Percentiles rank a stretch among this genome's conserved stretches.
Evolutionary conservation across 352 stramenopile species (phyloP).

Genomic region (Elongisporangium undulatum): DNA sequence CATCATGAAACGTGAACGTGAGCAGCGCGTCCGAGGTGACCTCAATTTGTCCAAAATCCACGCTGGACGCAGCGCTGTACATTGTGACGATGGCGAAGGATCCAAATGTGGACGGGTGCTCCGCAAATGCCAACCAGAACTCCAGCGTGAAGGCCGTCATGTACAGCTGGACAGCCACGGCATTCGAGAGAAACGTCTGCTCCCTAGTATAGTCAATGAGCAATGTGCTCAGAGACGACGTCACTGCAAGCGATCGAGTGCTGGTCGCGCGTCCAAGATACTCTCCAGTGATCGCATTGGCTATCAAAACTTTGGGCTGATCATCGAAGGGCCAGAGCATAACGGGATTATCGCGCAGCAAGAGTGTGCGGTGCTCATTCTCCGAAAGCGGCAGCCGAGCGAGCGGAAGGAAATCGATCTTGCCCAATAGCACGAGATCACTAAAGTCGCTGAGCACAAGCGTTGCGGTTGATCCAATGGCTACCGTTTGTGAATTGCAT

Average conservation of each 20-base stretch:
- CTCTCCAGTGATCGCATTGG: background rate
- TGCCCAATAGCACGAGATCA: constrained; percentile 40
- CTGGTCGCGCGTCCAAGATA: background rate
- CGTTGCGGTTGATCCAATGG: constrained; percentile 7
- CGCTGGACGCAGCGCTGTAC: background rate
- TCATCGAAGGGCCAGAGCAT: constrained; percentile 54
- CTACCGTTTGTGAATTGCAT: constrained; percentile 18
- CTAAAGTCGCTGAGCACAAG: constrained; percentile 51
- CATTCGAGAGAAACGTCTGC: constrained; percentile 48
- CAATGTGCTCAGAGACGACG: constrained; percentile 9
- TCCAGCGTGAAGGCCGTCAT: constrained; percentile 64
- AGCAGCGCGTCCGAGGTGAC: background rate
- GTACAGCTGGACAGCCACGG: constrained; percentile 31
- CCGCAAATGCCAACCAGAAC: constrained; percentile 38
- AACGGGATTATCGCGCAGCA: constrained; percentile 65
- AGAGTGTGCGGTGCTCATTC: constrained; percentile 40
- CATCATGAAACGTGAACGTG: background rate
- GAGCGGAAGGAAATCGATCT: constrained; percentile 29
- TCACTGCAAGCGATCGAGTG: background rate
- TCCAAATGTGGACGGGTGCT: background rate
- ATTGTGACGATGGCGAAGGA: constrained; percentile 9
- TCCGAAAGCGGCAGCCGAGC: constrained; percentile 37
- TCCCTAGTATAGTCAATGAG: constrained; percentile 39
- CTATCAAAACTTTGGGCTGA: constrained; percentile 17
- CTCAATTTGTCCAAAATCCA: constrained; percentile 5